phyloP scores from a whole-genome alignment of 768 basidiomycete genomes.

The Scleroderma citrinum region DNA sequence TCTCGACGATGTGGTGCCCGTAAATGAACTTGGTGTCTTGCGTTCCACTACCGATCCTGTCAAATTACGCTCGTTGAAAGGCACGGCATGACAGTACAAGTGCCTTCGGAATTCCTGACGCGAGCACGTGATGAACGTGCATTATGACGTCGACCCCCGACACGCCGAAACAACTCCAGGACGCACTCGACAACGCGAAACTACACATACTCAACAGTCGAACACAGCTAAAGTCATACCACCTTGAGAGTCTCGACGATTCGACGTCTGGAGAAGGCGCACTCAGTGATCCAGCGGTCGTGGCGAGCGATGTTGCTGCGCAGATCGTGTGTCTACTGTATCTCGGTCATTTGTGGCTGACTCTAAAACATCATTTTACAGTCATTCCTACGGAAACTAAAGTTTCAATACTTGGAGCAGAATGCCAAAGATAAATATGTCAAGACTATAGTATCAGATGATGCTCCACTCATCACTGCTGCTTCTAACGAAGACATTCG shows the following conservation, averaged over 20 bases:
- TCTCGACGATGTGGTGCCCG: slow-evolving; percentile 18
- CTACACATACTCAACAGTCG: slow-evolving; percentile 20
- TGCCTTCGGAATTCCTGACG: too few species aligned
- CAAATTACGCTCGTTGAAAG: slow-evolving; percentile 23
- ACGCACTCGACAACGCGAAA: slow-evolving; percentile 18
- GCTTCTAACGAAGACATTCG: slow-evolving; percentile 71
- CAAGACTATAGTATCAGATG: slow-evolving; percentile 80
- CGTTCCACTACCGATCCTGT: slow-evolving; percentile 47
- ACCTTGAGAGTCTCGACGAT: slow-evolving; percentile 27
- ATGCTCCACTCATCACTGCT: slow-evolving; percentile 73
- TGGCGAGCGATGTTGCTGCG: slow-evolving; percentile 51
- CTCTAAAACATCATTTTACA: slow-evolving; percentile 21
- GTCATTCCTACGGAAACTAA: slow-evolving; percentile 74
- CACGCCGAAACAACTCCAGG: slow-evolving; percentile 21
- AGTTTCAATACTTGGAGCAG: slow-evolving; percentile 86
- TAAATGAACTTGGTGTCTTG: slow-evolving; percentile 16
- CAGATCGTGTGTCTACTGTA: slow-evolving; percentile 45
- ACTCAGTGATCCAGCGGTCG: slow-evolving; percentile 47
- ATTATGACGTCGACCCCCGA: slow-evolving; percentile 5
- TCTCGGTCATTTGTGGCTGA: background rate
- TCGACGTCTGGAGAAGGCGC: slow-evolving; percentile 20
- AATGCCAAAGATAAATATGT: slow-evolving; percentile 88
- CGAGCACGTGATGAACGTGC: slow-evolving; percentile 4
- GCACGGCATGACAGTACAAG: slow-evolving; percentile 9
- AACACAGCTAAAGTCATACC: slow-evolving; percentile 18